A percentile compares a stretch with the other conserved stretches of the same genome.
Conservation (phyloP, 768 basidiomycete species). For the Panaeolus cyanescens region DNA sequence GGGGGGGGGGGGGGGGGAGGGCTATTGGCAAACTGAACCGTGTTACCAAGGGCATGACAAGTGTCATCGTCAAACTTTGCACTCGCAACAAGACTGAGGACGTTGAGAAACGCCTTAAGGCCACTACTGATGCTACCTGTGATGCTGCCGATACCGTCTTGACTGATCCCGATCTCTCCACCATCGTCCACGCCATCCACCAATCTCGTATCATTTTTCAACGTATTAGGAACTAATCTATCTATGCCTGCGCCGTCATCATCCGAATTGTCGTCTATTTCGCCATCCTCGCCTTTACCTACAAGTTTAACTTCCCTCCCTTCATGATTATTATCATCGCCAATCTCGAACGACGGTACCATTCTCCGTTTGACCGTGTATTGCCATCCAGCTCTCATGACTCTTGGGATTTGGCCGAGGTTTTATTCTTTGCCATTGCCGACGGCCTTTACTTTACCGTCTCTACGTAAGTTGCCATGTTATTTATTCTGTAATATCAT, state of each 20-base stretch:
- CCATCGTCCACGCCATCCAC: conserved; percentile 98
- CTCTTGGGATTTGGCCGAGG: conserved; percentile 97
- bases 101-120: conserved; percentile 87
- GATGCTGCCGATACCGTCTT: conserved; percentile 98
- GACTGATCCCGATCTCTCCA: conserved; percentile 97
- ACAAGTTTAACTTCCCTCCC: conserved; percentile 98
- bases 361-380: conserved; percentile 96
- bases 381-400: conserved; percentile 96
- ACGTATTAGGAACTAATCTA: conserved; percentile 99
- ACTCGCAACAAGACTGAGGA: conserved; percentile 96
- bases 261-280: conserved; percentile 99
- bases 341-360: conserved; percentile 94
- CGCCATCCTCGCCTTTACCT: conserved; percentile 91
- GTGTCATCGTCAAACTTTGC: conserved; percentile 97
- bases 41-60: conserved; percentile 99
- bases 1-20: too few relatives aligned
- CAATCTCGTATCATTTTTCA: conserved; percentile 99
- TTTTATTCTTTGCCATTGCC: conserved; percentile 92
- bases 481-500: background rate
- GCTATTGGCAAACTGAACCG: conserved; percentile 96
- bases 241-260: conserved; percentile 93
- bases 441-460: conserved; percentile 93
- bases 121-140: conserved; percentile 96
- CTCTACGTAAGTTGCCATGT: conserved; percentile 70
- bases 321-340: conserved; percentile 99